A percentile compares a stretch with the other conserved stretches of the same genome.
These are phyloP conservation scores for Eucalyptus albens DNA, from an alignment of 345 rosid species.

Conservation along the genomic window DNA sequence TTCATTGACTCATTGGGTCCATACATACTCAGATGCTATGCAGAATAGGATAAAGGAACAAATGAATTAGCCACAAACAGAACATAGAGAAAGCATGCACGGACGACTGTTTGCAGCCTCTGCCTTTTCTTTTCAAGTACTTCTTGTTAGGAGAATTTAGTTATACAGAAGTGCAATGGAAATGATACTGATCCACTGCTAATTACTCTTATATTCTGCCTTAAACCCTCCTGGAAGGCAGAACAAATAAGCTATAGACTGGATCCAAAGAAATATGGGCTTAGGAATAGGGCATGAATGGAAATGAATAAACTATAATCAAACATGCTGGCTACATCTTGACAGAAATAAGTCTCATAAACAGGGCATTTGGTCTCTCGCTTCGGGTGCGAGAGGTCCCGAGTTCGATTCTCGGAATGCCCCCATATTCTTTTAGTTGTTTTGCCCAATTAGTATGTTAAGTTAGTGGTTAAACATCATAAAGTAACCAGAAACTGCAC, in stretches of 20 bases:
- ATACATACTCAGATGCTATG: background rate
- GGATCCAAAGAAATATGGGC: background rate
- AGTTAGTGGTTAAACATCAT: background rate
- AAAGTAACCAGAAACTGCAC: background rate
- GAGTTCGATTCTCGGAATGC: slow-evolving; percentile 74
- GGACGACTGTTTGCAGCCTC: background rate
- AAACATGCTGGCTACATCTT: background rate
- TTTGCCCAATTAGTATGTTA: background rate
- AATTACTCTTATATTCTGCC: background rate
- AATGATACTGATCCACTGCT: background rate
- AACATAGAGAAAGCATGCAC: background rate
- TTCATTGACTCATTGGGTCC: background rate
- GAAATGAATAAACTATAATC: background rate
- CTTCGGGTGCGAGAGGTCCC: slow-evolving; percentile 90
- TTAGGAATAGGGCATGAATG: background rate
- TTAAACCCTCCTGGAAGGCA: background rate
- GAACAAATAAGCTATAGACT: background rate
- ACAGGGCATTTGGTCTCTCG: slow-evolving; percentile 12
- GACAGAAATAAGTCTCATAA: background rate
- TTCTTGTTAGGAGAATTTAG: background rate
- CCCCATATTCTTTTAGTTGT: slow-evolving; percentile 5
- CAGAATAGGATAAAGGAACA: background rate
- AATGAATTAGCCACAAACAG: background rate
- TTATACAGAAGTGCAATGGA: background rate
- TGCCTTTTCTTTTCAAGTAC: background rate